Base-by-base conservation (phyloP, 2,329 filamentous ascomycete species). In the Penicillium sp. region DNA sequence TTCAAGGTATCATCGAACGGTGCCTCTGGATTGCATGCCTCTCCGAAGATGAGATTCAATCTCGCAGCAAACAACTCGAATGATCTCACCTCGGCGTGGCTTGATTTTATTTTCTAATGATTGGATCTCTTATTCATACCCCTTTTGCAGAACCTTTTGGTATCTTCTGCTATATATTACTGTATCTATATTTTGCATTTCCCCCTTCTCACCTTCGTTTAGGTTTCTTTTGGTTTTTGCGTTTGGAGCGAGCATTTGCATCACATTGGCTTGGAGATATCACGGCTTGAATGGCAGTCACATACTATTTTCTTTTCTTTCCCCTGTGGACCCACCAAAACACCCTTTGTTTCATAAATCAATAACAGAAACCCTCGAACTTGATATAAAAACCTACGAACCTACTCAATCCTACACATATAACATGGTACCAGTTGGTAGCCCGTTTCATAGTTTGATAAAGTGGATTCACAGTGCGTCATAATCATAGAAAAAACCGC, bases 21-120 rank as follows among this genome's bases (percentile, higher is more conserved):
- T 88, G 85, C 71, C 77, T 88, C 31, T 88, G 86, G 86, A 79
- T 88, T 64, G 82, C 85, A 39, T 83, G 83, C 45, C 73, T 88
- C 44, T 76, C 79, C 21, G 86, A 88, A 61, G 80, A 82, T 35
- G 82, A 86, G 67, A 84, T 88, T 47, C 72, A 77, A 57, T 62
- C 67, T 43, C 72, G 77, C 50, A 81, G 79, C 67, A 78, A 76
- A 55, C 65, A 66, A 27, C 68, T 82, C 53, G 77, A 78, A 62
- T 77, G 57, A 70, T 49, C 33, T 29, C 31, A 39, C 50, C 13
- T 45, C 54, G 26, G 58, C 49, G 43, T 64, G 42, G 37, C 54
- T 53, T 61, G 50, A 43, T 46, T 50, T 39, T 57, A 54, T 50
- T 47, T 53, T 44, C 43, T 62, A 19, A 55, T 61, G 53, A 57